These are phyloP conservation scores for Fusarium burgessii DNA, from an alignment of 2,329 filamentous ascomycete species.

Conservation along the genomic window DNA sequence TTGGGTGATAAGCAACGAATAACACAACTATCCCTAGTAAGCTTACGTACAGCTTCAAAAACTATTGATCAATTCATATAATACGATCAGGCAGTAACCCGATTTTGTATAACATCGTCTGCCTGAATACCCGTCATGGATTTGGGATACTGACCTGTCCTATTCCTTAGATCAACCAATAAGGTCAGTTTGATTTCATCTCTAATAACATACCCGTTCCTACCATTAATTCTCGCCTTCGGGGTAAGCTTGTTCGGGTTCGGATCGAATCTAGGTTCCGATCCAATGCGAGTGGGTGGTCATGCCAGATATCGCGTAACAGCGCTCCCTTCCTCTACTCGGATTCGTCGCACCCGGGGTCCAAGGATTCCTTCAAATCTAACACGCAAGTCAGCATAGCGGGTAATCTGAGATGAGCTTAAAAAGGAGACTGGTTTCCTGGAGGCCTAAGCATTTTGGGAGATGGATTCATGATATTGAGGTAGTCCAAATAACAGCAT, in stretches of 20 bases:
- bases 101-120: background rate
- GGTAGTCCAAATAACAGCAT: no score
- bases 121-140: constrained; percentile 9
- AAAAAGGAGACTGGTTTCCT: no score
- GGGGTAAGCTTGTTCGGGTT: constrained; percentile 31
- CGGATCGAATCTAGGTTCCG: constrained; percentile 31
- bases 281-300: constrained; percentile 24
- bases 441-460: no score
- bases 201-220: background rate
- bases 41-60: background rate
- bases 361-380: background rate
- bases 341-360: background rate
- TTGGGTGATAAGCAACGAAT: background rate
- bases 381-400: background rate
- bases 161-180: constrained; percentile 28
- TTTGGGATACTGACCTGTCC: constrained; percentile 1
- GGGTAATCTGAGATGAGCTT: background rate
- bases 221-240: constrained; percentile 10
- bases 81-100: background rate
- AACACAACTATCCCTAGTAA: background rate
- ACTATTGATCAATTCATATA: background rate
- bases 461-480: no score
- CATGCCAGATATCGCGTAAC: constrained; percentile 1
- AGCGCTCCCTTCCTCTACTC: background rate
- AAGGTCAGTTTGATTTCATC: constrained; percentile 8